These are phyloP conservation scores for Globisporangium uncinulatum DNA, from an alignment of 352 stramenopile genomes.

Conservation along the genomic window DNA sequence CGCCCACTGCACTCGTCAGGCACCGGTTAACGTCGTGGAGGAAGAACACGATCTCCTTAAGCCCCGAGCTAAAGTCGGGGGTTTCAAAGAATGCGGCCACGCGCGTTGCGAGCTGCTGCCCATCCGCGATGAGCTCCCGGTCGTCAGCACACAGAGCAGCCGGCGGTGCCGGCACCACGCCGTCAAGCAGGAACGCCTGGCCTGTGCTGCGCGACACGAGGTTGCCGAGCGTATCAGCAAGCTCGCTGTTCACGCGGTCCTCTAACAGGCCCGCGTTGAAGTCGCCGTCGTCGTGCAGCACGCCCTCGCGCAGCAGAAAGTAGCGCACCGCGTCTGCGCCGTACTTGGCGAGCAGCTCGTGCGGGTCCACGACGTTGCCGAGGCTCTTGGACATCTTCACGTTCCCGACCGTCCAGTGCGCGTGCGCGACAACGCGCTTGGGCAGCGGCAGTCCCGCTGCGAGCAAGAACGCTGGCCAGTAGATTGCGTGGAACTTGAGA, in stretches of 20 bases:
- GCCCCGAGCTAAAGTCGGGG: conserved; percentile 63
- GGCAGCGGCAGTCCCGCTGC: conserved; percentile 89
- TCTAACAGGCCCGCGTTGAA: conserved; percentile 85
- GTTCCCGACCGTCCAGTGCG: conserved; percentile 97
- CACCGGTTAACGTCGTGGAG: conserved; percentile 79
- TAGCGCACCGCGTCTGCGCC: conserved; percentile 93
- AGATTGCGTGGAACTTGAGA: conserved; percentile 98
- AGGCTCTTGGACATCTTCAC: conserved; percentile 99
- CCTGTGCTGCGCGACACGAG: conserved; percentile 71
- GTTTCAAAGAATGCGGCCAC: conserved; percentile 56
- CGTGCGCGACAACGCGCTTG: conserved; percentile 95
- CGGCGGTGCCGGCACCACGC: conserved; percentile 37
- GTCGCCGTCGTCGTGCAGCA: conserved; percentile 94
- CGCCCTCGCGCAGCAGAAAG: conserved; percentile 87
- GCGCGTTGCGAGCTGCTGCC: conserved; percentile 33
- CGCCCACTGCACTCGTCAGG: not conserved
- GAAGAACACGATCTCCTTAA: conserved; percentile 76
- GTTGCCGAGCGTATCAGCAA: conserved; percentile 89
- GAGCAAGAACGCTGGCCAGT: conserved; percentile 97
- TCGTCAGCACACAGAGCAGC: conserved; percentile 39
- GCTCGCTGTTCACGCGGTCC: conserved; percentile 95
- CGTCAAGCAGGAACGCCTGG: conserved; percentile 54
- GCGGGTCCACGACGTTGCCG: conserved; percentile 97
- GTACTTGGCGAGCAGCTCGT: conserved; percentile 90
- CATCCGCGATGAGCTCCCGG: conserved; percentile 43